Evolutionary conservation across 495 filamentous ascomycete genomes (phyloP).

Genomic region (Letharia columbiana): DNA sequence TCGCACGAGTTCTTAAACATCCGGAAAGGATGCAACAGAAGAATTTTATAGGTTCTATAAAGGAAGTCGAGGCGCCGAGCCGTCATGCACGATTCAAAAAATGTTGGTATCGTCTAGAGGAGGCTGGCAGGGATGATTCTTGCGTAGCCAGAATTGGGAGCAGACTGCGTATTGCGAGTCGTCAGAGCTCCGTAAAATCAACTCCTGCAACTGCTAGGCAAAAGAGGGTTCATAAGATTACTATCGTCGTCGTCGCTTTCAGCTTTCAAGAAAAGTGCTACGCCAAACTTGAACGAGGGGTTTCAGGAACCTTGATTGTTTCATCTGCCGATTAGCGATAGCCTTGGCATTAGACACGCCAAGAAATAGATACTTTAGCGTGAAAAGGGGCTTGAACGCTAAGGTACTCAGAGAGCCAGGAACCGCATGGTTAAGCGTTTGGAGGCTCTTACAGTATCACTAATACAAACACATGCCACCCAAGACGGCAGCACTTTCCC

Average conservation of each 20-base stretch:
- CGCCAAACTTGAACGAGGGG: slow-evolving; percentile 7
- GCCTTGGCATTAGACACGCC: neutral
- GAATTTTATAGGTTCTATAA: neutral
- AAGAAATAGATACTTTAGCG: no score
- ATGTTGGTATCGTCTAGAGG: neutral
- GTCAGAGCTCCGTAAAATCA: neutral
- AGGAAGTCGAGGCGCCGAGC: neutral
- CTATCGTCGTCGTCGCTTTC: slow-evolving; percentile 7
- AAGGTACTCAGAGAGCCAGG: no score
- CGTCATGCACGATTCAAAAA: neutral
- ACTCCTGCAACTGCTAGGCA: neutral
- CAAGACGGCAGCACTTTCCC: neutral
- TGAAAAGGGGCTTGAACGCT: no score
- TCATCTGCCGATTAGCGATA: slow-evolving; percentile 3
- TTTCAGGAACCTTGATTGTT: slow-evolving; percentile 11
- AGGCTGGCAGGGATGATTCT: neutral
- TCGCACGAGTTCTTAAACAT: slow-evolving; percentile 2
- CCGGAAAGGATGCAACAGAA: neutral
- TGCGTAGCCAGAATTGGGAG: neutral
- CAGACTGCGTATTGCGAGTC: neutral
- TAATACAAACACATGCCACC: neutral
- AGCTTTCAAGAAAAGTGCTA: slow-evolving; percentile 8
- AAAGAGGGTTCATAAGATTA: neutral
- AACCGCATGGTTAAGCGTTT: neutral
- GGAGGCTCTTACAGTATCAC: neutral